Percentiles rank a stretch among this genome's conserved stretches.
Conservation (phyloP, 345 rosid genomes). For the Populus davidiana region DNA sequence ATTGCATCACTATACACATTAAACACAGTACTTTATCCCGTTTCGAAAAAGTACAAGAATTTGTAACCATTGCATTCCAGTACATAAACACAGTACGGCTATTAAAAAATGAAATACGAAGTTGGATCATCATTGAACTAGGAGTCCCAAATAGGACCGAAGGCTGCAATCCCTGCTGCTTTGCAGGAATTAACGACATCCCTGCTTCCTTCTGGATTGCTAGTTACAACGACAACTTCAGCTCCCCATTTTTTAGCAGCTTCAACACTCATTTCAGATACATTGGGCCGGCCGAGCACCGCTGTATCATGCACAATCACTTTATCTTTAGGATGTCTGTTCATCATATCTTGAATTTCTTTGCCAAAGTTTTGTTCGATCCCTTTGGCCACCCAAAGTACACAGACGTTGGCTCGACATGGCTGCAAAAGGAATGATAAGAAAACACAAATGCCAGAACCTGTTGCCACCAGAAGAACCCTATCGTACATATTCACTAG, state of each 20-base stretch:
- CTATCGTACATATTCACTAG: constrained; percentile 66
- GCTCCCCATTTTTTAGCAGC: constrained; percentile 64
- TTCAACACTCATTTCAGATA: constrained; percentile 62
- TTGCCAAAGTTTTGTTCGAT: constrained; percentile 62
- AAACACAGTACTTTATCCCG: too few species aligned
- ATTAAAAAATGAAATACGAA: background rate
- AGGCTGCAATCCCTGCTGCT: constrained; percentile 56
- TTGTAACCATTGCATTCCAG: background rate
- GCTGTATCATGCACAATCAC: constrained; percentile 74
- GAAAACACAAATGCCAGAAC: constrained; percentile 83
- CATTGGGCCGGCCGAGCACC: constrained; percentile 59
- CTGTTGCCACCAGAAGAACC: constrained; percentile 76
- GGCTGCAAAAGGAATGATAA: constrained; percentile 72
- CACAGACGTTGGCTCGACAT: constrained; percentile 48
- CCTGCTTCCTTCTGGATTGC: constrained; percentile 86
- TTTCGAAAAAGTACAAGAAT: too few species aligned
- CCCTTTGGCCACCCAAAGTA: constrained; percentile 82
- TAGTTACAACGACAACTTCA: constrained; percentile 73
- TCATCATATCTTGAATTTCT: constrained; percentile 58
- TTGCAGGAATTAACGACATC: constrained; percentile 73
- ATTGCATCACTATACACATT: too few species aligned
- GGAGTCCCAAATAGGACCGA: constrained; percentile 96
- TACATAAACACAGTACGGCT: background rate
- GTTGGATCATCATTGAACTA: constrained; percentile 10
- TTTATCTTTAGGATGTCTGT: constrained; percentile 46